Evolutionary conservation across 345 rosid genomes (phyloP).

Genomic region (Gossypium stocksii): DNA sequence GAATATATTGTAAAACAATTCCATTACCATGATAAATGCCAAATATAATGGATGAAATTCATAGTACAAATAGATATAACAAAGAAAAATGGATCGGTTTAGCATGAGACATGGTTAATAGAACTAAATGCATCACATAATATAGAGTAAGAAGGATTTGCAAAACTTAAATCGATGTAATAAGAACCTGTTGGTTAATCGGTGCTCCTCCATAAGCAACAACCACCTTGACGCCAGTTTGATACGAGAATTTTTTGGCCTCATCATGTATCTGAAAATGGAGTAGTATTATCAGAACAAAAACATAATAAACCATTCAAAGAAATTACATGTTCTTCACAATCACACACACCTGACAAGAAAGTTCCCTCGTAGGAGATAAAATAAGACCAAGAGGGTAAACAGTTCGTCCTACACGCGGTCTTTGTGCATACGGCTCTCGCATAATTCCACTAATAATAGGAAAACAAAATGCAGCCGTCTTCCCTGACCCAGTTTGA

Average conservation of each 20-base stretch:
- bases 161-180: not conserved
- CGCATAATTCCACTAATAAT: conserved; percentile 88
- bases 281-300: not conserved
- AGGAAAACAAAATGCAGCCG: conserved; percentile 98
- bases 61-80: not conserved
- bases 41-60: not conserved
- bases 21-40: too few species aligned
- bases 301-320: not conserved
- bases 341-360: not conserved
- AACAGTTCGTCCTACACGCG: conserved; percentile 79
- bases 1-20: not conserved
- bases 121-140: not conserved
- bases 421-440: conserved; percentile 60
- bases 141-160: not conserved
- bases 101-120: not conserved
- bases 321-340: not conserved
- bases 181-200: conserved; percentile 75
- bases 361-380: conserved; percentile 86
- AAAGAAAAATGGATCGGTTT: not conserved
- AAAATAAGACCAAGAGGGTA: conserved; percentile 93
- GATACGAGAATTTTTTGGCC: conserved; percentile 91
- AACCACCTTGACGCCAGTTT: conserved; percentile 95
- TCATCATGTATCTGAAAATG: conserved; percentile 87
- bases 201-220: conserved; percentile 99
- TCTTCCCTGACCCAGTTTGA: conserved; percentile 98